phyloP scores from a whole-genome alignment of 225 moss, liverwort and hornwort genomes.

The Ulota crispa region DNA sequence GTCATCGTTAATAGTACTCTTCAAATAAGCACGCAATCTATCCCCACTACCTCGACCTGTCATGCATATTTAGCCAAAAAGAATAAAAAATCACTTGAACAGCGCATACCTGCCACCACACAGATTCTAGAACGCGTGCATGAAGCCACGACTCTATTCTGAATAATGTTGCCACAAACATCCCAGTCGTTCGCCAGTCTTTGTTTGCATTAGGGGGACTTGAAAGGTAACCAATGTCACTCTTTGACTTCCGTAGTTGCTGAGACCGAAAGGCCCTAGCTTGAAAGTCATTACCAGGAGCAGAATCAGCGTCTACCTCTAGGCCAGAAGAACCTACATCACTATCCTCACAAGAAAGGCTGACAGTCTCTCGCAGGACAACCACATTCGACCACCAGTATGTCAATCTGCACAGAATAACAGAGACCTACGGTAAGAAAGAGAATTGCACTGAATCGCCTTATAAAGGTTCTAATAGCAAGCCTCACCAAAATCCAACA shows the following conservation, averaged over 20 bases:
- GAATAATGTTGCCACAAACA: conserved; percentile 70
- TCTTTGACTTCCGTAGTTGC: conserved; percentile 58
- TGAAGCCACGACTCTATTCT: conserved; percentile 94
- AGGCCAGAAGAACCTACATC: conserved; percentile 35
- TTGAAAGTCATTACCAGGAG: conserved; percentile 59
- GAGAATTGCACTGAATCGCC: conserved; percentile 1
- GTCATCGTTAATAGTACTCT: neutral
- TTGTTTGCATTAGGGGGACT: conserved; percentile 48
- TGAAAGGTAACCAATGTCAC: conserved; percentile 39
- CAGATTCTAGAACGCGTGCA: conserved; percentile 80
- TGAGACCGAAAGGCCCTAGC: conserved; percentile 70
- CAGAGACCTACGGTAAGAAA: conserved; percentile 28
- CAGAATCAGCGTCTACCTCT: conserved; percentile 48
- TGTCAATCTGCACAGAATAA: conserved; percentile 70
- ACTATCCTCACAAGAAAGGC: conserved; percentile 68
- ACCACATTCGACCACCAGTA: conserved; percentile 99
- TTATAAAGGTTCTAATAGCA: neutral
- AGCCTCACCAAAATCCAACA: neutral
- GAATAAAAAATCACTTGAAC: neutral
- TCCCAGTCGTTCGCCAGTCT: conserved; percentile 56
- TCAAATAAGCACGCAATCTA: neutral
- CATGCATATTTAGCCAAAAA: neutral
- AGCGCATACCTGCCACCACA: conserved; percentile 95
- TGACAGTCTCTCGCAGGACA: conserved; percentile 64
- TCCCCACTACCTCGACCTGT: conserved; percentile 3